Base-by-base conservation (phyloP, 345 rosid species). In the Xanthoceras sorbifolium region DNA sequence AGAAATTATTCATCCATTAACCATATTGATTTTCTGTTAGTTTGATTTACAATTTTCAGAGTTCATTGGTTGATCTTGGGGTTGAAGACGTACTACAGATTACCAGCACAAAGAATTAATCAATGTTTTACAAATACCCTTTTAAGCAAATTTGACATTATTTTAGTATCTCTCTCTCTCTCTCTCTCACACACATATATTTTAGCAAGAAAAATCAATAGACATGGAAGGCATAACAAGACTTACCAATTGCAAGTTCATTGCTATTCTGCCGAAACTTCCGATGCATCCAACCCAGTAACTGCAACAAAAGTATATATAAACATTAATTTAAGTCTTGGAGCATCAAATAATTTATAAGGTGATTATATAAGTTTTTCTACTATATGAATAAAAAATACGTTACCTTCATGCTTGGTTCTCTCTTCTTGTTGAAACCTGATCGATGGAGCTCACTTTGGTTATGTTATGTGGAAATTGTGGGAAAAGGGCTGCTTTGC, bases 271-370 rank as follows among this genome's bases (percentile, higher is more conserved):
- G 94, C 74, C 94, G 86, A 60, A 90, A 85, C 84, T 92, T 92
- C 0, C 97, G 89, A 79, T 92, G 94, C 97, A 92, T 90, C 97
- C 97, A 92, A 73, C 90, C 93, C 38, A 89, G 87, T 78, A 92
- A 85, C 94, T 92, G 85, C 89, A 82, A 65, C 76, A 75, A 75
- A 61, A 54, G 71, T 76, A 64, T 40, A 32, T 54, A 76, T 3
- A 62, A 34, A 69, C 4, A 64, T 57, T 50, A 61, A 52, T 11
- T 25, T 8, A 62, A 36, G 8, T 36, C 40, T 9, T 6, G 34
- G 26, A 38, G 59, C 52, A 55, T 9, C 55, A 50, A 50, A 50
- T 4, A 3, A 50, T 50, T 4, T 50, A 5, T 17, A 15, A 48
- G 6, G n/a, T 17, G 54, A 48, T 48, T 15, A 48, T 14, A 48